These are phyloP conservation scores for Rhazya stricta DNA, from an alignment of 257 asterid genomes.

Conservation along the genomic window DNA sequence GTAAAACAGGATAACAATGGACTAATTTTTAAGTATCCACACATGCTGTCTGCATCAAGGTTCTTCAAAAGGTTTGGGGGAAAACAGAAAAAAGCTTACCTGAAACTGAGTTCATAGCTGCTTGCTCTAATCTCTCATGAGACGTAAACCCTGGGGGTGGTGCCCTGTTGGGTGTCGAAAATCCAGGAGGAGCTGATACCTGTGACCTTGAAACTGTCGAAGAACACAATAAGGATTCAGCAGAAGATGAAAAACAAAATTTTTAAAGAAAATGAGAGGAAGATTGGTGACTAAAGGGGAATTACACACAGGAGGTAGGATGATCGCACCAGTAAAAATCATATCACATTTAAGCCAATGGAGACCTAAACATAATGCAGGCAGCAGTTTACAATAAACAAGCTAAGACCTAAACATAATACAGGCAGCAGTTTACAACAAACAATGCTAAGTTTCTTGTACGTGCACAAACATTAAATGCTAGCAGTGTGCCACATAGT, in stretches of 20 bases:
- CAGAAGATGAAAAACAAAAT: conserved; percentile 1
- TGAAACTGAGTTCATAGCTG: conserved; percentile 34
- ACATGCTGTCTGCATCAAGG: not conserved
- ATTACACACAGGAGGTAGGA: not conserved
- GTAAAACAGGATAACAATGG: conserved; percentile 24
- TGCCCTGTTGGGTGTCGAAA: conserved; percentile 63
- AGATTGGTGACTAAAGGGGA: not conserved
- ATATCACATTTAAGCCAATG: not conserved
- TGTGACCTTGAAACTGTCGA: conserved; percentile 75
- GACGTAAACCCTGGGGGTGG: conserved; percentile 92
- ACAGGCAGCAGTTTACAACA: not conserved
- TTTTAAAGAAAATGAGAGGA: not conserved
- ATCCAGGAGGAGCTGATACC: conserved; percentile 96
- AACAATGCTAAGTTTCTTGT: not conserved
- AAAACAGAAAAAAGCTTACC: conserved; percentile 39
- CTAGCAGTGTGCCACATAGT: not conserved
- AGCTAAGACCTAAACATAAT: not conserved
- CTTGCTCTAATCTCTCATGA: conserved; percentile 59
- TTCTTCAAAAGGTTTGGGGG: not conserved
- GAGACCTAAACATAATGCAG: not conserved
- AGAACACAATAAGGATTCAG: conserved; percentile 19
- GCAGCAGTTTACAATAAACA: not conserved
- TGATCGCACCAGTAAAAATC: not conserved
- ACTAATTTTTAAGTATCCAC: not conserved
- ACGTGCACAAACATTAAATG: too few species aligned